These are phyloP conservation scores for Botrytis squamosa DNA, from an alignment of 2,329 filamentous ascomycete genomes.

Conservation along the genomic window DNA sequence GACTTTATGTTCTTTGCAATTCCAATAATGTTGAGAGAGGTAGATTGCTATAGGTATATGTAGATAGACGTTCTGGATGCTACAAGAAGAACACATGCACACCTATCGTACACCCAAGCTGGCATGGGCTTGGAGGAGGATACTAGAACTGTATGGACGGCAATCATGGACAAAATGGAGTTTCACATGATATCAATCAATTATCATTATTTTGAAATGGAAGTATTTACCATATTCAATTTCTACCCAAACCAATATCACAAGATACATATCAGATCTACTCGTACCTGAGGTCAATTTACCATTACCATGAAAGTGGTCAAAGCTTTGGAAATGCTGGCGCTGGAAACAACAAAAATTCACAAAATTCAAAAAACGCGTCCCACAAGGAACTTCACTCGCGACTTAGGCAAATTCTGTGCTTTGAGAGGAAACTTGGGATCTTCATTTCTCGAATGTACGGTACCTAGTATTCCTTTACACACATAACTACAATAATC, in stretches of 20 bases:
- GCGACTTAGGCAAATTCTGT: neutral
- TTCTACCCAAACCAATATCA: neutral
- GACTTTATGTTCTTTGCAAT: neutral
- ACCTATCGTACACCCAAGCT: neutral
- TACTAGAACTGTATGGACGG: neutral
- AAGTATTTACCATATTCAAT: neutral
- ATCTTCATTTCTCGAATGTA: neutral
- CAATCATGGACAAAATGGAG: neutral
- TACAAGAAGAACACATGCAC: neutral
- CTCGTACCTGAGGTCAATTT: neutral
- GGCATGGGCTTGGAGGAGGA: neutral
- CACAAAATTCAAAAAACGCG: neutral
- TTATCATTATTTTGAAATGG: neutral
- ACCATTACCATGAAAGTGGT: constrained; percentile 1
- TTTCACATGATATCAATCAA: neutral
- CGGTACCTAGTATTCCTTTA: neutral
- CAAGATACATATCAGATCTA: neutral
- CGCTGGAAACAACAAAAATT: constrained; percentile 3
- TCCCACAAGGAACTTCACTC: constrained; percentile 2
- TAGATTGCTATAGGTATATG: neutral
- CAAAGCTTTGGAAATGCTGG: constrained; percentile 2
- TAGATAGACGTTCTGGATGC: neutral
- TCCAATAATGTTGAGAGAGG: neutral
- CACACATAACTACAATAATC: neutral
- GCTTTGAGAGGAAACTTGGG: neutral